phyloP scores from a whole-genome alignment of 805 yeast genomes.

The Ascoidea tarda region DNA sequence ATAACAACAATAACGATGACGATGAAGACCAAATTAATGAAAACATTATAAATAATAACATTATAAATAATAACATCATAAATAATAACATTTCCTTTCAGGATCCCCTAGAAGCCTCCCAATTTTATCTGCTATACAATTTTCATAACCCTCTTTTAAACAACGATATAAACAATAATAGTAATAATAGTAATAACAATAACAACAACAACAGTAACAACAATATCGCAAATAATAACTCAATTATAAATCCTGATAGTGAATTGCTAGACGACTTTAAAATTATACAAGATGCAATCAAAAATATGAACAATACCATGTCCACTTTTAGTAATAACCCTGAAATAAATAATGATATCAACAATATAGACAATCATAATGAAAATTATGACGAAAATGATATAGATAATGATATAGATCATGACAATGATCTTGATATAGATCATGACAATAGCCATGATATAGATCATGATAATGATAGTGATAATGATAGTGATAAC shows the following conservation, averaged over 20 bases:
- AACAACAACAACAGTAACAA: neutral
- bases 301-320: neutral
- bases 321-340: neutral
- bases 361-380: neutral
- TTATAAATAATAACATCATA: constrained; percentile 7
- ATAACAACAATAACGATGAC: neutral
- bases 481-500: neutral
- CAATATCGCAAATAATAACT: neutral
- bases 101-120: neutral
- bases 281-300: neutral
- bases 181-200: constrained; percentile 7
- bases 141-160: constrained; percentile 9
- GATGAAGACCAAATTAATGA: constrained; percentile 3
- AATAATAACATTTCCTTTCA: neutral
- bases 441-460: neutral
- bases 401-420: constrained; percentile 1
- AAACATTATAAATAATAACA: constrained; percentile 7
- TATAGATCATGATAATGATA: neutral
- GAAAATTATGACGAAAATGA: constrained; percentile 1
- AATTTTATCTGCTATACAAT: neutral
- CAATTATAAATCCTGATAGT: neutral
- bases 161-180: constrained; percentile 10
- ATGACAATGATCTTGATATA: neutral
- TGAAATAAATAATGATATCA: neutral
- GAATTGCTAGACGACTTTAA: neutral